A percentile compares a stretch with the other conserved stretches of the same genome.
Conservation (phyloP, 1,284 basidiomycete genomes). For the Trichosporon sp. region DNA sequence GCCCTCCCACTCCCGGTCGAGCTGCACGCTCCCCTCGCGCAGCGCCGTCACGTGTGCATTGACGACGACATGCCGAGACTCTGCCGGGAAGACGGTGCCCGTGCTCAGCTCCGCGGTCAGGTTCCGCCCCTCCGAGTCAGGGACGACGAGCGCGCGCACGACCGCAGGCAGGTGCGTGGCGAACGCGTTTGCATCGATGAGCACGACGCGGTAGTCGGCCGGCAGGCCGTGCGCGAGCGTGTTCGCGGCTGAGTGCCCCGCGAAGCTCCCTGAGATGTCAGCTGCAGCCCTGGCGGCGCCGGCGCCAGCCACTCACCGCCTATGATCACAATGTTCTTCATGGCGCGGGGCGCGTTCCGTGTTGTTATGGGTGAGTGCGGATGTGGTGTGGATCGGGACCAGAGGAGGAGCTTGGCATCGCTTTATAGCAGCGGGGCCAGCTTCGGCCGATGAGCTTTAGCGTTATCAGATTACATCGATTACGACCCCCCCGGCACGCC, state of each 20-base stretch:
- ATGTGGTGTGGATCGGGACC: not conserved
- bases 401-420: not conserved
- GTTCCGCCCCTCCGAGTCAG: slow-evolving; percentile 46
- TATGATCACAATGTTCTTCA: not conserved
- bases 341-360: too few relatives aligned
- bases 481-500: not conserved
- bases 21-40: slow-evolving; percentile 30
- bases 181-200: slow-evolving; percentile 25
- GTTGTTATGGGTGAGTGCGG: not conserved
- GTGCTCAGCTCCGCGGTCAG: slow-evolving; percentile 31
- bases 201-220: slow-evolving; percentile 3
- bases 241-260: slow-evolving; percentile 15
- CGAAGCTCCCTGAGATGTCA: slow-evolving; percentile 11
- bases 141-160: slow-evolving; percentile 48
- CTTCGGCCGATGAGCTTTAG: not conserved
- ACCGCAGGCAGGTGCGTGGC: slow-evolving; percentile 46
- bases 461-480: not conserved
- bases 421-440: not conserved
- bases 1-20: slow-evolving; percentile 46
- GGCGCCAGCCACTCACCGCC: not conserved
- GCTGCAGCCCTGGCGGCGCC: not conserved
- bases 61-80: slow-evolving; percentile 34
- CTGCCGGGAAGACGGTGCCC: slow-evolving; percentile 35
- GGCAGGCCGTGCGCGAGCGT: not conserved
- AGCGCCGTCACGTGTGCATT: slow-evolving; percentile 42